A percentile compares a stretch with the other conserved stretches of the same genome.
These are phyloP conservation scores for Talaromyces sp. DNA, from an alignment of 2,329 filamentous ascomycete species.

Conservation along the genomic window DNA sequence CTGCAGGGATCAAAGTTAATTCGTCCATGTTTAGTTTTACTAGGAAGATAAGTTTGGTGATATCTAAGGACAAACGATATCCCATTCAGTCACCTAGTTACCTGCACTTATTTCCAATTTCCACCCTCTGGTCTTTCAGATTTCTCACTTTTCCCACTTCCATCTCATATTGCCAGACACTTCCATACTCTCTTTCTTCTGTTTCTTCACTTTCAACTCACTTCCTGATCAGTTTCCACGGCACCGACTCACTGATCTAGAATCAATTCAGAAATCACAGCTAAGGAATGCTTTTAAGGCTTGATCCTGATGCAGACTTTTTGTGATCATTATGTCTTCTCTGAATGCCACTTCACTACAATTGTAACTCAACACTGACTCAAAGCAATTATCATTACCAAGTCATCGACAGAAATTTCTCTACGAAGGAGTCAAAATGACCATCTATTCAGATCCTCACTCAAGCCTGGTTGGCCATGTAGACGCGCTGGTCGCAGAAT, in stretches of 20 bases:
- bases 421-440: neutral
- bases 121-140: neutral
- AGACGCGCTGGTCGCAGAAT: conserved; percentile 25
- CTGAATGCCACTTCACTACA: neutral
- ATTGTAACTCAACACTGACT: neutral
- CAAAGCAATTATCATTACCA: neutral
- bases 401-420: neutral
- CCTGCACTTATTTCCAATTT: too few species aligned
- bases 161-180: neutral
- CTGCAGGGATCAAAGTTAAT: too few species aligned
- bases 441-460: neutral
- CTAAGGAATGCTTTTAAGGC: neutral
- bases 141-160: neutral
- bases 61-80: neutral
- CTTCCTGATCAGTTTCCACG: neutral
- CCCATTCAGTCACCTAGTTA: neutral
- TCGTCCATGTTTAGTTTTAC: neutral
- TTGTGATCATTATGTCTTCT: neutral
- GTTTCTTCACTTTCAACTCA: neutral
- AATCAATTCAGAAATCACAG: neutral
- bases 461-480: conserved; percentile 18
- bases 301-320: too few species aligned
- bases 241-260: neutral
- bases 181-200: neutral
- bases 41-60: neutral